A percentile compares a stretch with the other conserved stretches of the same genome.
These are phyloP conservation scores for Penicillium sp. DNA, from an alignment of 2,329 filamentous ascomycete species.

Conservation along the genomic window DNA sequence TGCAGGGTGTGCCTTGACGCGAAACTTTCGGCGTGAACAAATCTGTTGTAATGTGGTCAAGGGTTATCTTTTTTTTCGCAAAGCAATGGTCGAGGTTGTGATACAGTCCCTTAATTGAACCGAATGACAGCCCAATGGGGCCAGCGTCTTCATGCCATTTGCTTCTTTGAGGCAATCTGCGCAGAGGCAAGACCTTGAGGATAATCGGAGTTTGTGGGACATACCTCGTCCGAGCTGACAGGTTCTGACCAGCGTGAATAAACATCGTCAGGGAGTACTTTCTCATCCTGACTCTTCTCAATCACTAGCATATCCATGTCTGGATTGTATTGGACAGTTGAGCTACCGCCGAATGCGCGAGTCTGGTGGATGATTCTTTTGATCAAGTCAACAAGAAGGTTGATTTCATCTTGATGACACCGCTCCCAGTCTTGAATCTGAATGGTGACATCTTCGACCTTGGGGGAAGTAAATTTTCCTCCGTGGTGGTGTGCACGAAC, in stretches of 20 bases:
- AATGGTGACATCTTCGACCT: not conserved
- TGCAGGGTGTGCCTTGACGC: too few species aligned
- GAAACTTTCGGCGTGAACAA: too few species aligned
- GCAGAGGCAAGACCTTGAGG: too few species aligned
- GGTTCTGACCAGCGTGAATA: not conserved
- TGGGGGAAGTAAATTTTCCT: slow-evolving; percentile 28
- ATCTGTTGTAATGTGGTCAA: too few species aligned
- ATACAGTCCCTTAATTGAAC: too few species aligned
- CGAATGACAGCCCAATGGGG: too few species aligned
- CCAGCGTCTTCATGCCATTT: too few species aligned
- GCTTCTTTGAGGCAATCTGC: too few species aligned
- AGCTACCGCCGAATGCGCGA: not conserved
- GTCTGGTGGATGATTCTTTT: not conserved
- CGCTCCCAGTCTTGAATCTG: not conserved
- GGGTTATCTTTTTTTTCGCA: too few species aligned
- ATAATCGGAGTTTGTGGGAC: too few species aligned
- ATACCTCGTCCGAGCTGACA: too few species aligned
- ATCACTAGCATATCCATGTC: not conserved
- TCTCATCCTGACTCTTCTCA: not conserved
- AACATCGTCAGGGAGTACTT: not conserved
- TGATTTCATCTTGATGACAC: not conserved
- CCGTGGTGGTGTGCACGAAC: slow-evolving; percentile 41
- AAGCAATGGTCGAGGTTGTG: too few species aligned
- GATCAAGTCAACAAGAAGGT: not conserved
- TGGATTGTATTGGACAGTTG: not conserved